Conservation (phyloP, 257 asterid species). For the Solanum tacnaense region DNA sequence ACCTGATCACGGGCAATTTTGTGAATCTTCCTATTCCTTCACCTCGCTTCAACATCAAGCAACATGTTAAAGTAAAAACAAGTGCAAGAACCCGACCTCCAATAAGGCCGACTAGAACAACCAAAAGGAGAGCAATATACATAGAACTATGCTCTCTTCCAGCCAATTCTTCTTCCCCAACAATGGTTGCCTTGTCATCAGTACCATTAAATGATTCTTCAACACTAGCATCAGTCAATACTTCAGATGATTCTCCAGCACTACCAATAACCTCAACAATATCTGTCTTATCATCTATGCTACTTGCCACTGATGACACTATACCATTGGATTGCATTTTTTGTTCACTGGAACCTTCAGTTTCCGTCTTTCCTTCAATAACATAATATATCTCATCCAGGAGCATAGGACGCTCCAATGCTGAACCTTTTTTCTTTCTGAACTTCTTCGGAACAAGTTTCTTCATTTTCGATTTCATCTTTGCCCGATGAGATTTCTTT, state of each 20-base stretch:
- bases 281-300: neutral
- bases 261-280: neutral
- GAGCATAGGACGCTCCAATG: neutral
- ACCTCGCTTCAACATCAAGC: neutral
- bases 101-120: constrained; percentile 56
- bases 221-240: neutral
- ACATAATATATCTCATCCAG: neutral
- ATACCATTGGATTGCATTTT: neutral
- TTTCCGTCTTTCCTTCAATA: neutral
- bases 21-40: neutral
- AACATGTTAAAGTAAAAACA: neutral
- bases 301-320: neutral
- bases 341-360: neutral
- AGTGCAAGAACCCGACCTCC: constrained; percentile 6
- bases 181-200: constrained; percentile 1
- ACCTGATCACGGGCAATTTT: neutral
- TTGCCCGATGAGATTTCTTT: constrained; percentile 27
- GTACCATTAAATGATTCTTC: neutral
- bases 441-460: constrained; percentile 37
- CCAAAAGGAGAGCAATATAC: constrained; percentile 22
- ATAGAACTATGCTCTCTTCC: constrained; percentile 1
- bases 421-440: constrained; percentile 16
- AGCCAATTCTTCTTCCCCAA: neutral
- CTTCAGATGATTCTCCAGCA: neutral
- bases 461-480: constrained; percentile 52